Base-by-base conservation (phyloP, 2,329 filamentous ascomycete genomes). In the Pleoardoris graminearum region DNA sequence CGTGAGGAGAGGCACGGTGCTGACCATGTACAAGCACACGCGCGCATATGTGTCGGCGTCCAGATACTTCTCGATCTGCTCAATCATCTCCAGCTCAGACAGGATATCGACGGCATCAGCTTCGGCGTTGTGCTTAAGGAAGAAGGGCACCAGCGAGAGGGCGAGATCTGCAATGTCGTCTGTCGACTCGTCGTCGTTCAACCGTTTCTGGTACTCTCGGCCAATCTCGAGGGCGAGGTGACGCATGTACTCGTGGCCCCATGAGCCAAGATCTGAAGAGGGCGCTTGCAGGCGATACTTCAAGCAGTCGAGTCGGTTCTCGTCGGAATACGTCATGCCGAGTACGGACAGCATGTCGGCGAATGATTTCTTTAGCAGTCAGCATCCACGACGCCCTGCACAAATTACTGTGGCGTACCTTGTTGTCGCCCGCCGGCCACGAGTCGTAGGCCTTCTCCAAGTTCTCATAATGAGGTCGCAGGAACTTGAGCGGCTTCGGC, bases 271-370 rank as follows among this genome's bases (percentile, higher is more conserved):
- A 75, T 99, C 94, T 73, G 91, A 86, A 33, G 91, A 90, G 25
- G 92, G 91, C 30, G 93, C 88, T 55, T 97, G 82, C 46, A 99
- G 82, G 61, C 94, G 87, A 79, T 94, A 99, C 77, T 96, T 97
- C 67, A 99, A 84, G 44, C 94, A 97, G 75, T 99, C 94, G 76
- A 96, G 85, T 74, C 91, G 87, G 68, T 96, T 91, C 76, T 97
- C 94, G 70, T 97, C 93, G 43, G 93, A 96, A 73, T 93, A 97
- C 49, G 94, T 99, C 94, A 99, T 99, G 57, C 93, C 94, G 63
- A 99, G 89, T 43, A 99, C 94, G 12, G 94, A 99, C 46, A 99
- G 81, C 65, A 96, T 94, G 77, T 99, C 95, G 39, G 94, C 95
- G 60, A 99, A 80, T 3, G 91, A 84, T 71, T 84, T 78, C 81